Base-by-base conservation (phyloP, 2,329 filamentous ascomycete genomes). In the Pseudogymnoascus destructans region DNA sequence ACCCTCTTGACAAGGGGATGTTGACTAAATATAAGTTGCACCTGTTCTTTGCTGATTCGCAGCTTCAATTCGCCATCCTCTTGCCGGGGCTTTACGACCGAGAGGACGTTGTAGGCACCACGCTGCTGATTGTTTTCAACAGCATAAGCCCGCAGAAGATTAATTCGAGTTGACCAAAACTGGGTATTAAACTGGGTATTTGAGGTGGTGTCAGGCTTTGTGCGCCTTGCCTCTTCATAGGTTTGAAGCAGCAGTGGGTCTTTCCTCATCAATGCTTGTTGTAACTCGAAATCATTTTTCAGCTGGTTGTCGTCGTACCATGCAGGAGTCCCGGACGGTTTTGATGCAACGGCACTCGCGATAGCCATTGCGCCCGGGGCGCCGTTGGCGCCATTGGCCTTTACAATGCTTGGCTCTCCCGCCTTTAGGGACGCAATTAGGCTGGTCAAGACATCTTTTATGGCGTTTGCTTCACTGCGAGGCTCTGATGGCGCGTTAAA, bases 41-140 rank as follows among this genome's bases (percentile, higher is more conserved):
- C 89, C 71, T 97, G 91, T 71, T 96, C 91, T 61, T 89, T 85
- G 64, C 84, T 93, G 62, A 98, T 85, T 66, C 87, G 91, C 65
- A 96, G 77, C 70, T 86, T 89, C 46, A 85, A 78, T 60, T 85
- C 82, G 62, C 85, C 85, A 64, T 89, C 84, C 59, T 87, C 83
- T 5, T 86, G 81, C 58, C 84, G 81, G 5, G 88, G 86, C 69
- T 95, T 95, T 65, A 97, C 84, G 15, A 87, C 87, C 0, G 93
- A 91, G 15, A 98, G 77, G 5, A 97, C 91, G 65, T 98, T 97
- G 73, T 96, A 96, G 3, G 89, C 84, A 5, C 92, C 93, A 63
- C 87, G 86, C 65, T 84, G 86, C 73, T 98, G 95, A 60, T 82
- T 84, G 58, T 81, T 84, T 71, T 97, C 90, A 49, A 95, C 93